Evolutionary conservation across 2,329 filamentous ascomycete genomes (phyloP).

Genomic region (Thelonectria discophora): DNA sequence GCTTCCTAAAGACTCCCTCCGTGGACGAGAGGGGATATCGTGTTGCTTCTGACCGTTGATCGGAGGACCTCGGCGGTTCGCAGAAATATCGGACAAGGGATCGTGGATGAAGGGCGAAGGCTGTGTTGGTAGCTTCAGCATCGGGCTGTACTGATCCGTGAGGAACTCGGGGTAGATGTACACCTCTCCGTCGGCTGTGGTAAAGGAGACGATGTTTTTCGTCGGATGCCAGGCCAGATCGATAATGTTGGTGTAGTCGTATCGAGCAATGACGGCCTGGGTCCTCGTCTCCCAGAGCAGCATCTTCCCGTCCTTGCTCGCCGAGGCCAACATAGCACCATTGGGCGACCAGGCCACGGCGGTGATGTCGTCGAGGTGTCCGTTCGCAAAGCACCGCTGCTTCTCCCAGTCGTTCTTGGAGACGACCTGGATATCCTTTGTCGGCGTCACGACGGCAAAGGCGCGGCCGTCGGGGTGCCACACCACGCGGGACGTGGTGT

Average conservation of each 20-base stretch:
- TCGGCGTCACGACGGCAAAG: constrained; percentile 85
- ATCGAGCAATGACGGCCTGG: constrained; percentile 79
- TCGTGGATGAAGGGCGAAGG: constrained; percentile 89
- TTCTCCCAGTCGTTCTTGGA: constrained; percentile 91
- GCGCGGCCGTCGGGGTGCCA: constrained; percentile 97
- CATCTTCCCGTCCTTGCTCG: constrained; percentile 73
- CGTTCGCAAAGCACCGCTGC: constrained; percentile 80
- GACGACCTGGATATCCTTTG: constrained; percentile 83
- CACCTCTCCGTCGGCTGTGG: constrained; percentile 90
- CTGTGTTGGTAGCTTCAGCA: constrained; percentile 69
- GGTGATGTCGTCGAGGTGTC: constrained; percentile 85
- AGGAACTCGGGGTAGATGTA: constrained; percentile 85
- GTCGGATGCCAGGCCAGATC: constrained; percentile 91
- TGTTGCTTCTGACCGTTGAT: constrained; percentile 64
- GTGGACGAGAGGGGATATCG: constrained; percentile 57
- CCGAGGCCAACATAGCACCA: constrained; percentile 82
- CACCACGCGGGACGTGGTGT: constrained; percentile 75
- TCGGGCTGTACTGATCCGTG: constrained; percentile 62
- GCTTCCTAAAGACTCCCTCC: constrained; percentile 75
- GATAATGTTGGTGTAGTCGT: constrained; percentile 84
- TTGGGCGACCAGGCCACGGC: constrained; percentile 94
- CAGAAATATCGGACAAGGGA: constrained; percentile 73
- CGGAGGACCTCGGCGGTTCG: constrained; percentile 66
- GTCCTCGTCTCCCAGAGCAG: constrained; percentile 90
- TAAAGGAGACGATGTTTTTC: constrained; percentile 89